Evolutionary conservation across 108 stramenopile genomes (phyloP).

Genomic region (Nitzschia sp.): DNA sequence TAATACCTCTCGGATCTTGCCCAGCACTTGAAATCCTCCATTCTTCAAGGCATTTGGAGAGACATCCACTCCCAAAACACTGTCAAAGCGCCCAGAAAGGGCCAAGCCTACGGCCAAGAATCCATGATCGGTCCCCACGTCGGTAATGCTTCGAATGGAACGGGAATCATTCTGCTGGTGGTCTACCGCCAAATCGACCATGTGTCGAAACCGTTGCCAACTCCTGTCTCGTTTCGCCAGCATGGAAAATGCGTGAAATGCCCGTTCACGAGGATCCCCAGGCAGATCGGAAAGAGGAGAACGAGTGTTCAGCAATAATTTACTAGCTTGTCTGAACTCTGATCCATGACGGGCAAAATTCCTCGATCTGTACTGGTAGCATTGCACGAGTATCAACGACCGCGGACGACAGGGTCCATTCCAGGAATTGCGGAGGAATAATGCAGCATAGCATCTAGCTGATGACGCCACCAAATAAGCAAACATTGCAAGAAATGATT

Average conservation of each 20-base stretch:
- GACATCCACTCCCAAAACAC: slow-evolving; percentile 71
- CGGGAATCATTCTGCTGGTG: neutral
- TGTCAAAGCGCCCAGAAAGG: slow-evolving; percentile 49
- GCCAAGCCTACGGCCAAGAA: slow-evolving; percentile 68
- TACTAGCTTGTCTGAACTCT: too few species aligned
- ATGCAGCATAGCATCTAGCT: too few species aligned
- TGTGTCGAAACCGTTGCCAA: slow-evolving; percentile 37
- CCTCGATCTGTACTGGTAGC: too few species aligned
- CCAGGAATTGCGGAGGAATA: too few species aligned
- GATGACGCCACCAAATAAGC: too few species aligned
- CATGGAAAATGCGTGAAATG: slow-evolving; percentile 10
- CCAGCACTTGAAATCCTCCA: slow-evolving; percentile 41
- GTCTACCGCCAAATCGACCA: slow-evolving; percentile 32
- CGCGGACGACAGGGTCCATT: too few species aligned
- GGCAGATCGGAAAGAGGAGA: too few species aligned
- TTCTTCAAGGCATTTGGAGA: slow-evolving; percentile 56
- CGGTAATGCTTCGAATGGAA: slow-evolving; percentile 43
- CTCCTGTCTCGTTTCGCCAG: slow-evolving; percentile 19
- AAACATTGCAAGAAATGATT: too few species aligned
- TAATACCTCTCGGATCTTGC: neutral
- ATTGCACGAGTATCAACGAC: too few species aligned
- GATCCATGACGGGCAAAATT: too few species aligned
- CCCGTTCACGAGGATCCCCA: slow-evolving; percentile 10
- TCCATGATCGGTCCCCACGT: slow-evolving; percentile 86
- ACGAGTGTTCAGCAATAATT: too few species aligned